phyloP scores from a whole-genome alignment of 371 early-diverging fungal species.

The Dinochytrium kinnereticum region DNA sequence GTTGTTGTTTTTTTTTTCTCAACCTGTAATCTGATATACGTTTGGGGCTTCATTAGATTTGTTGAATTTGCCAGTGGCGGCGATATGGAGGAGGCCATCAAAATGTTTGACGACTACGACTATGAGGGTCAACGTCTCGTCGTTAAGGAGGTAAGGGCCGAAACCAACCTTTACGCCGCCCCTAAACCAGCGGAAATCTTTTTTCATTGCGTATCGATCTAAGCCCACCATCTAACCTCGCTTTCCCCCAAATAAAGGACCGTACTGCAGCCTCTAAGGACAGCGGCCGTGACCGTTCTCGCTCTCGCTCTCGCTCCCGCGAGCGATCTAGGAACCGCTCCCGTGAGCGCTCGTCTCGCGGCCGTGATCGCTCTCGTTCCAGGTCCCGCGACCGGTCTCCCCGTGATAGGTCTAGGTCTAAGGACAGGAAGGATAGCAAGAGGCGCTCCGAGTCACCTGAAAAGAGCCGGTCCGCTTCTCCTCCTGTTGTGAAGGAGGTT shows the following conservation, averaged over 20 bases:
- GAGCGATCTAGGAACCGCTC: neutral
- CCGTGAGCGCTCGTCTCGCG: no score
- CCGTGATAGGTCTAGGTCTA: conserved; percentile 2
- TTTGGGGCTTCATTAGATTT: conserved; percentile 63
- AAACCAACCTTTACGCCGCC: neutral
- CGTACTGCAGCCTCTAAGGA: no score
- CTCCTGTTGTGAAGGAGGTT: neutral
- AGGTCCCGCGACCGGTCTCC: neutral
- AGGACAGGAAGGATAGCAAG: conserved; percentile 9
- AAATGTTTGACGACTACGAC: conserved; percentile 84
- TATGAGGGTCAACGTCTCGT: conserved; percentile 78
- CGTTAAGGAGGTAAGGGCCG: conserved; percentile 64
- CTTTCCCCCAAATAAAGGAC: no score
- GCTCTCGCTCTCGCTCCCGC: conserved; percentile 1
- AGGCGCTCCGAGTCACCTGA: conserved; percentile 2
- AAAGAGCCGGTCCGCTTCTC: neutral
- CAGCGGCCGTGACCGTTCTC: conserved; percentile 6
- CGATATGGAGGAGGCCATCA: conserved; percentile 86
- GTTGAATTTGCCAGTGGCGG: conserved; percentile 85
- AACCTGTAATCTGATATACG: neutral
- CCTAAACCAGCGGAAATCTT: neutral
- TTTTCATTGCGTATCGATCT: neutral
- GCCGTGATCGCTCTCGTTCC: conserved; percentile 14
- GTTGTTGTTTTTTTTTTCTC: neutral
- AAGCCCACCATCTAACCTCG: no score